These are phyloP conservation scores for Penicillium sp. DNA, from an alignment of 2,329 filamentous ascomycete genomes.

Conservation along the genomic window DNA sequence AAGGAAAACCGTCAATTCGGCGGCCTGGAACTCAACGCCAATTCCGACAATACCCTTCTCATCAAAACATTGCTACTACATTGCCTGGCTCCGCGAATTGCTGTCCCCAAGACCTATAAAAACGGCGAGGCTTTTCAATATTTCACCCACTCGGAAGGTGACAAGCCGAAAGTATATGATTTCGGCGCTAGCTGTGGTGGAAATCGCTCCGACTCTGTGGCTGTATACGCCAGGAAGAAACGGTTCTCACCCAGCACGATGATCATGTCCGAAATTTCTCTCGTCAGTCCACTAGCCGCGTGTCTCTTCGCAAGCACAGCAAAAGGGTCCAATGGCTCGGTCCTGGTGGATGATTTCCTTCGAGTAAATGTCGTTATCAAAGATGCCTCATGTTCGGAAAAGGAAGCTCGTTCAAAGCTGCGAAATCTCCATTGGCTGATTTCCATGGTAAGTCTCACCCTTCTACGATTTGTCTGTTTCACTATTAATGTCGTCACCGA, in stretches of 20 bases:
- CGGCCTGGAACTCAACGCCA: constrained; percentile 39
- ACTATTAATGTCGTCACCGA: background rate
- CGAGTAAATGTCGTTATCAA: constrained; percentile 24
- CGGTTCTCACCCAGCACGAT: constrained; percentile 5
- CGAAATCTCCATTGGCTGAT: background rate
- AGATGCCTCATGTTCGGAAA: background rate
- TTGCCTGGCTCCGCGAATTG: constrained; percentile 46
- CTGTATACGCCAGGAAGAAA: constrained; percentile 10
- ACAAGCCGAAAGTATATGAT: background rate
- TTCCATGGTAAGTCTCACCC: background rate
- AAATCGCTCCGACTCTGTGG: constrained; percentile 5
- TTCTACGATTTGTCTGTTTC: background rate
- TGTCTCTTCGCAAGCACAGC: constrained; percentile 25
- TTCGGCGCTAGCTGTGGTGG: background rate
- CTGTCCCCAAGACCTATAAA: constrained; percentile 19
- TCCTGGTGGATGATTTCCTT: constrained; percentile 38
- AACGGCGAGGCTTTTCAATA: constrained; percentile 5
- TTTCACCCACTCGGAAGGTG: constrained; percentile 2
- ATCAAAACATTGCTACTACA: constrained; percentile 47
- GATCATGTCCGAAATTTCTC: constrained; percentile 29
- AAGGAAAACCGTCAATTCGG: constrained; percentile 36
- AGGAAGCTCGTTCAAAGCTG: too few relatives aligned
- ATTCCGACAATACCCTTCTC: constrained; percentile 42
- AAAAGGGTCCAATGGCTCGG: constrained; percentile 2
- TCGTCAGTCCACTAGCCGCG: constrained; percentile 26